Conservation (phyloP, 202 grass and related monocot species). For the Brachypodium distachyon region DNA sequence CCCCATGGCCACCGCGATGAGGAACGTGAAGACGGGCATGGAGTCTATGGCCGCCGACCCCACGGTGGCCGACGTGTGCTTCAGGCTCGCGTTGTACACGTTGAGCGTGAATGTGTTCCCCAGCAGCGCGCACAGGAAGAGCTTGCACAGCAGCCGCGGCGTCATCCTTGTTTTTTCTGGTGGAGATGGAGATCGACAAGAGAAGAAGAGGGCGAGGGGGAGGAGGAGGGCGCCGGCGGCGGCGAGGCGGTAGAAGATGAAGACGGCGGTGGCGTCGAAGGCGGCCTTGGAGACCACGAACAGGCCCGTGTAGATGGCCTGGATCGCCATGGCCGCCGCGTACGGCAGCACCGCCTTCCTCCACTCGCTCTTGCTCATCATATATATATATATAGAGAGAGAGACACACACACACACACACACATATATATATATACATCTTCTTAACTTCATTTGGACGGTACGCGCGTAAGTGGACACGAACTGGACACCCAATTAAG, state of each 20-base stretch:
- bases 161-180: background rate
- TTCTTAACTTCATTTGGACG: too few species aligned
- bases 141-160: background rate
- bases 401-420: too few species aligned
- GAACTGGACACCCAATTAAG: too few species aligned
- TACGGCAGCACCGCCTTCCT: background rate
- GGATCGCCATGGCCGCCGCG: background rate
- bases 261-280: background rate
- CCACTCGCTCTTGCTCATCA: too few species aligned
- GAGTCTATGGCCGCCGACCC: constrained; percentile 31
- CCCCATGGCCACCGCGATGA: constrained; percentile 32
- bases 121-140: background rate
- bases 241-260: background rate
- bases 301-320: background rate
- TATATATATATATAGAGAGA: too few species aligned
- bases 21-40: constrained; percentile 42
- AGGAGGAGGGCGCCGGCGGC: background rate
- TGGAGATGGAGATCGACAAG: background rate
- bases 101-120: background rate
- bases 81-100: background rate
- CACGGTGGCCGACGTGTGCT: constrained; percentile 37
- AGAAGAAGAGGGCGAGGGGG: background rate
- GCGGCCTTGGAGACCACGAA: background rate
- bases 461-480: too few species aligned
- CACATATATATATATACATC: too few species aligned